Evolutionary conservation across 768 basidiomycete genomes (phyloP).

Genomic region (Hemileccinum impolitum): DNA sequence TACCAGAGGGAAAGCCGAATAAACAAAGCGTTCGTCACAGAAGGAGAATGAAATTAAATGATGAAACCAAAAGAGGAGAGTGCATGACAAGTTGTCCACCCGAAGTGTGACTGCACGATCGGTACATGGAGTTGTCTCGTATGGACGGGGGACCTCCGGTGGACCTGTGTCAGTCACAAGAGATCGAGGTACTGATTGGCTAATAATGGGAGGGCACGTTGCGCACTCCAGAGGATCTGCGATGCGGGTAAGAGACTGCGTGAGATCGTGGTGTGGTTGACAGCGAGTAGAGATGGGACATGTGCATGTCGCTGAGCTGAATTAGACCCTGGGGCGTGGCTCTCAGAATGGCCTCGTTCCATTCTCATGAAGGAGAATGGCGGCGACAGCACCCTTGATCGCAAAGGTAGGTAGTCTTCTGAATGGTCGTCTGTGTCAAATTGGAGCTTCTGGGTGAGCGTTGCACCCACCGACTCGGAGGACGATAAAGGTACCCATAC

Average conservation of each 20-base stretch:
- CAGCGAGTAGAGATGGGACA: conserved; percentile 13
- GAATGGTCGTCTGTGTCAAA: conserved; percentile 19
- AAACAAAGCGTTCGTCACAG: conserved; percentile 30
- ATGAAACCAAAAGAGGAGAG: conserved; percentile 28
- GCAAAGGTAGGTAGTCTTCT: conserved; percentile 21
- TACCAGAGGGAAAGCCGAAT: conserved; percentile 22
- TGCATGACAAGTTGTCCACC: conserved; percentile 22
- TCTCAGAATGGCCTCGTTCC: conserved; percentile 24
- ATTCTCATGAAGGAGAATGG: conserved; percentile 26
- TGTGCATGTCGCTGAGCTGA: conserved; percentile 25
- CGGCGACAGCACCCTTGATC: conserved; percentile 26
- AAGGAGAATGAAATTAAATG: conserved; percentile 31
- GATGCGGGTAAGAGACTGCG: conserved; percentile 4
- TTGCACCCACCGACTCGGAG: not conserved
- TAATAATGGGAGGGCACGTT: conserved; percentile 22
- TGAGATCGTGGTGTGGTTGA: conserved; percentile 16
- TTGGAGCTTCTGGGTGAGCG: conserved; percentile 6
- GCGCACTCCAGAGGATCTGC: conserved; percentile 22
- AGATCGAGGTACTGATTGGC: conserved; percentile 15
- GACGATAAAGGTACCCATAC: too few species aligned
- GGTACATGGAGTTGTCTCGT: conserved; percentile 20
- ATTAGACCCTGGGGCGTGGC: conserved; percentile 26
- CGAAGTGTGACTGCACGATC: conserved; percentile 25
- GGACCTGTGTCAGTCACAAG: conserved; percentile 17
- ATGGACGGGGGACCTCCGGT: conserved; percentile 19